These are phyloP conservation scores for Ehretia macrophylla DNA, from an alignment of 257 asterid genomes.

Conservation along the genomic window DNA sequence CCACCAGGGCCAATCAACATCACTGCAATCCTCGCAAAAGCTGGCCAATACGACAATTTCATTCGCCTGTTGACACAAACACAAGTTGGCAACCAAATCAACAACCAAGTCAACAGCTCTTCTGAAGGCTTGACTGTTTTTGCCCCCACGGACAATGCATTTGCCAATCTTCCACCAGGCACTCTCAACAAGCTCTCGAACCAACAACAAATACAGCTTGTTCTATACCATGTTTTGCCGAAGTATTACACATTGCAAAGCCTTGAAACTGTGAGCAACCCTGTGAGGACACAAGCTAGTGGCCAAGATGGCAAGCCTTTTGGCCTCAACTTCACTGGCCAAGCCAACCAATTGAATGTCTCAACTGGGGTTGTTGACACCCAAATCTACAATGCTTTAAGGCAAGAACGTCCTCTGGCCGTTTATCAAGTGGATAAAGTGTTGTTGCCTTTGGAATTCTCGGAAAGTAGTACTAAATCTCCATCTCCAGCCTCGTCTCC, in stretches of 20 bases:
- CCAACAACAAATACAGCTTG: constrained; percentile 67
- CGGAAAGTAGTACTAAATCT: constrained; percentile 27
- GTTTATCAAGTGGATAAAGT: constrained; percentile 74
- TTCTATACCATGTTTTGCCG: constrained; percentile 62
- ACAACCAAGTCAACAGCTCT: constrained; percentile 75
- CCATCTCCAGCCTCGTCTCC: constrained; percentile 45
- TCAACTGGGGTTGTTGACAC: constrained; percentile 49
- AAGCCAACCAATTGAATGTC: constrained; percentile 39
- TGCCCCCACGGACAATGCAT: constrained; percentile 85
- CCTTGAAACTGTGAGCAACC: constrained; percentile 70
- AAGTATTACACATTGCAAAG: constrained; percentile 46
- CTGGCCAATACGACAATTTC: constrained; percentile 47
- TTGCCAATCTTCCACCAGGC: constrained; percentile 68
- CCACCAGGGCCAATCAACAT: constrained; percentile 67
- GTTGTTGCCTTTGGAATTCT: constrained; percentile 48
- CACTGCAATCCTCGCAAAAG: constrained; percentile 55
- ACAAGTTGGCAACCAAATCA: constrained; percentile 57
- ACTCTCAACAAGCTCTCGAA: constrained; percentile 57
- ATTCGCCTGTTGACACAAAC: constrained; percentile 49
- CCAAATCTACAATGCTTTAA: constrained; percentile 46
- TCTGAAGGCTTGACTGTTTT: constrained; percentile 71
- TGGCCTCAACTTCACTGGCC: constrained; percentile 41
- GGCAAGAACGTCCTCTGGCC: constrained; percentile 58
- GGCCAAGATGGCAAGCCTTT: constrained; percentile 49
- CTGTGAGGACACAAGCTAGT: constrained; percentile 77